phyloP scores from a whole-genome alignment of 352 stramenopile genomes.

The Globisporangium acanthophoron region DNA sequence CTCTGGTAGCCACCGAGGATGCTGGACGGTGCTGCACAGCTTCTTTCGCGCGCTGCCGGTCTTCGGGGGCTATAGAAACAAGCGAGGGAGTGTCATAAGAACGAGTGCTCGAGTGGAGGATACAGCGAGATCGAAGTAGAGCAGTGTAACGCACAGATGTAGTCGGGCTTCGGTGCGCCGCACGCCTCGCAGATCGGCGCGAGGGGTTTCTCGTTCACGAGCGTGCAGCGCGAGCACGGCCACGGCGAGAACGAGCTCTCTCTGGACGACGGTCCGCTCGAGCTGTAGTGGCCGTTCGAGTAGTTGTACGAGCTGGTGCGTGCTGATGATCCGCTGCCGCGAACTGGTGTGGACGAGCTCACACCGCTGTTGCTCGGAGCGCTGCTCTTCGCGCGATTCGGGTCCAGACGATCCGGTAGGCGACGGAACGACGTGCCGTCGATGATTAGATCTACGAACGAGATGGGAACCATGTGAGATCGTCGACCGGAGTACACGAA shows the following conservation, averaged over 20 bases:
- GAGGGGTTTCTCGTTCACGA: conserved; percentile 74
- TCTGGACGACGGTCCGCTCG: conserved; percentile 27
- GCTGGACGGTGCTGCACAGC: conserved; percentile 21
- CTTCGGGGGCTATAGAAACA: conserved; percentile 28
- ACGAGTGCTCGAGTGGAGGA: background rate
- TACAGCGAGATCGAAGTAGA: background rate
- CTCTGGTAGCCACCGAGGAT: conserved; percentile 2
- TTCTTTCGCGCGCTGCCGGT: conserved; percentile 41
- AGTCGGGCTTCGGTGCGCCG: conserved; percentile 49
- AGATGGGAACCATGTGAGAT: background rate
- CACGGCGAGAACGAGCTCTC: conserved; percentile 60
- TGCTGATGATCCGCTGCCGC: conserved; percentile 7
- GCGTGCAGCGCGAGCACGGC: conserved; percentile 66
- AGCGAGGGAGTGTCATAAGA: background rate
- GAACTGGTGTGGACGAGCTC: conserved; percentile 20
- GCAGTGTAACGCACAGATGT: conserved; percentile 41
- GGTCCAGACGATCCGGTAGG: conserved; percentile 56
- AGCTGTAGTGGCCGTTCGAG: conserved; percentile 19
- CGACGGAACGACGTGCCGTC: conserved; percentile 76
- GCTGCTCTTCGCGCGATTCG: conserved; percentile 22
- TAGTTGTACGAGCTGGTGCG: conserved; percentile 38
- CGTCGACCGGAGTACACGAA: background rate
- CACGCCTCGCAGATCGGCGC: conserved; percentile 74
- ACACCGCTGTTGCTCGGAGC: conserved; percentile 15
- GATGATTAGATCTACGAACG: conserved; percentile 62